These are phyloP conservation scores for Neonectria magnoliae DNA, from an alignment of 2,329 filamentous ascomycete species.

Conservation along the genomic window DNA sequence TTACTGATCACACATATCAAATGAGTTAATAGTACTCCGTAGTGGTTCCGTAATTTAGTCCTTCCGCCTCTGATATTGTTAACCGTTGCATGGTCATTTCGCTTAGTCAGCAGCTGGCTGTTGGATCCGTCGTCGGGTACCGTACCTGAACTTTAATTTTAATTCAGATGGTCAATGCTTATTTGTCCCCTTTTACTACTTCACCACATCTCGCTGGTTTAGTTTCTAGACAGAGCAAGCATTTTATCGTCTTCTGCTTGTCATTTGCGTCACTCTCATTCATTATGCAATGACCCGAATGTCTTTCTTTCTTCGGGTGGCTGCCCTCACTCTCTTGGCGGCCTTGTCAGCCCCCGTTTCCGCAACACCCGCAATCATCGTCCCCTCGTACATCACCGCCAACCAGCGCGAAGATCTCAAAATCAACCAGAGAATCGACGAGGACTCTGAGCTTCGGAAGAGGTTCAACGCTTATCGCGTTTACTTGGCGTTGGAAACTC, in stretches of 20 bases:
- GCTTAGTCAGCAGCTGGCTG: too few relatives aligned
- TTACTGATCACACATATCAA: neutral
- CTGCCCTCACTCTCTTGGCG: conserved; percentile 30
- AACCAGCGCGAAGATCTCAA: conserved; percentile 25
- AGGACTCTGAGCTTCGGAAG: conserved; percentile 25
- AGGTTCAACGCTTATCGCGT: conserved; percentile 34
- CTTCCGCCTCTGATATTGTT: too few relatives aligned
- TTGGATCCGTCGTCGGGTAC: too few relatives aligned
- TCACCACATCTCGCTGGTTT: neutral
- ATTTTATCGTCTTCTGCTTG: neutral
- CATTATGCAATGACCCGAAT: conserved; percentile 26
- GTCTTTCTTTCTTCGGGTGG: conserved; percentile 19
- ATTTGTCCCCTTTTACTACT: too few relatives aligned
- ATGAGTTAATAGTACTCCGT: too few relatives aligned
- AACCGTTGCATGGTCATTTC: too few relatives aligned
- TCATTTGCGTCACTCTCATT: conserved; percentile 4
- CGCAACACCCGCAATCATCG: conserved; percentile 24
- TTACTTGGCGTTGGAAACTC: conserved; percentile 32
- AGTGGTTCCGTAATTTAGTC: too few relatives aligned
- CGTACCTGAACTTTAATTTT: too few relatives aligned
- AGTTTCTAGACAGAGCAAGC: neutral
- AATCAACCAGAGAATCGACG: conserved; percentile 26
- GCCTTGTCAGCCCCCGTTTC: conserved; percentile 9
- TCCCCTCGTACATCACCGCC: conserved; percentile 37
- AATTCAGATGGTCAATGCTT: too few relatives aligned